Conservation (phyloP, 2,329 filamentous ascomycete genomes). For the Claviceps purpurea region DNA sequence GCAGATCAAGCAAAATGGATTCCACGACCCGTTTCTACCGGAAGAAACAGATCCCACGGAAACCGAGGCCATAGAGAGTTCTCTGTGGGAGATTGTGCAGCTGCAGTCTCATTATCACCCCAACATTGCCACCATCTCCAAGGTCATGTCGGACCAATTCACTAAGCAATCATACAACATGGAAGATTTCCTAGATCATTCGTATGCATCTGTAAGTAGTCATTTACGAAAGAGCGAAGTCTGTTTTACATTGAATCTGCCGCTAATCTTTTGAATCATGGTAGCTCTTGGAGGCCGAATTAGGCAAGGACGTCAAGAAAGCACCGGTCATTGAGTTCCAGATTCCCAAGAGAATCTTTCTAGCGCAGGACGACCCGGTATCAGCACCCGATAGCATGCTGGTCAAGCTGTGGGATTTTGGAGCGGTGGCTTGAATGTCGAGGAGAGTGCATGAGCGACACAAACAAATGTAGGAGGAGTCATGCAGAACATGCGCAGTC, state of each 20-base stretch:
- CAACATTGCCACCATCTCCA: constrained; percentile 85
- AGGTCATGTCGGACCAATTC: constrained; percentile 92
- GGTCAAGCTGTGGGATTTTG: constrained; percentile 49
- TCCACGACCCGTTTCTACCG: constrained; percentile 62
- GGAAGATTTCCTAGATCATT: constrained; percentile 96
- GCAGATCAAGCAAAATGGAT: constrained; percentile 44
- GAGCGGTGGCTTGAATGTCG: constrained; percentile 4
- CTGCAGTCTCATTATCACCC: constrained; percentile 91
- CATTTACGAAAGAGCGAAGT: neutral
- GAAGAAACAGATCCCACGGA: constrained; percentile 70
- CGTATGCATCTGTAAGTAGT: constrained; percentile 62
- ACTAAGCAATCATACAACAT: constrained; percentile 89
- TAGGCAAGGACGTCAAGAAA: constrained; percentile 73
- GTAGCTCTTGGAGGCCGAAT: constrained; percentile 71
- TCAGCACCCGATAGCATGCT: constrained; percentile 40
- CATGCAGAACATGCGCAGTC: no score
- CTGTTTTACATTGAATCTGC: neutral
- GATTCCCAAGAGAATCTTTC: constrained; percentile 76
- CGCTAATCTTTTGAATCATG: neutral
- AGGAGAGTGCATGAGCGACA: neutral
- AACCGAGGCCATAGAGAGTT: constrained; percentile 80
- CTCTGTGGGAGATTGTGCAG: constrained; percentile 87
- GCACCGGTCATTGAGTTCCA: constrained; percentile 82
- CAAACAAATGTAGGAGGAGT: neutral
- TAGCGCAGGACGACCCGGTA: constrained; percentile 34